Evolutionary conservation across 257 asterid genomes (phyloP).

Genomic region (Plectranthus barbatus): DNA sequence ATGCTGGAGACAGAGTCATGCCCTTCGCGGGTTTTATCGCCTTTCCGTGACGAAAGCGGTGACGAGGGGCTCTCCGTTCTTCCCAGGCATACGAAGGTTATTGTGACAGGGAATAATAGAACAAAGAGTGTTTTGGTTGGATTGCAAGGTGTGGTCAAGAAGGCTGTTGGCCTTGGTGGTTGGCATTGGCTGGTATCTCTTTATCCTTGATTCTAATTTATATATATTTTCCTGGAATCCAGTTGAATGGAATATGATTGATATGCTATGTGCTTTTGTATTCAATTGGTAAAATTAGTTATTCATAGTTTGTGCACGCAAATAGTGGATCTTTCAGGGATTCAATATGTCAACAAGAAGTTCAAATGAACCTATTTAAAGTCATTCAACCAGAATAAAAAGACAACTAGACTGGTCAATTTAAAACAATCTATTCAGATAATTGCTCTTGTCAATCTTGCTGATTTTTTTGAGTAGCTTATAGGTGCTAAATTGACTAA

Average conservation of each 20-base stretch:
- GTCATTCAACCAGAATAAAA: not conserved
- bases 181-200: slow-evolving; percentile 97
- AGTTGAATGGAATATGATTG: not conserved
- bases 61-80: slow-evolving; percentile 92
- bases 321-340: not conserved
- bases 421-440: not conserved
- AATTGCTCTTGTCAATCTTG: not conserved
- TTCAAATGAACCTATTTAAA: not conserved
- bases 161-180: slow-evolving; percentile 98
- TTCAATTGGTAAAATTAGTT: not conserved
- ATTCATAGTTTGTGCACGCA: not conserved
- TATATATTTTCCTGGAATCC: not conserved
- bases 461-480: not conserved
- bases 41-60: slow-evolving; percentile 78
- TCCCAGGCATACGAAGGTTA: slow-evolving; percentile 93
- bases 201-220: slow-evolving; percentile 1
- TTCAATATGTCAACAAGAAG: not conserved
- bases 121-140: slow-evolving; percentile 95
- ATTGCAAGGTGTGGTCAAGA: slow-evolving; percentile 94
- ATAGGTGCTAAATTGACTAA: not conserved
- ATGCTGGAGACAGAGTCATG: slow-evolving; percentile 67
- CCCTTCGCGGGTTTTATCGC: slow-evolving; percentile 61
- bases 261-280: not conserved
- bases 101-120: slow-evolving; percentile 93
- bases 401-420: not conserved